Evolutionary conservation across 129 eudicot species (phyloP).

Genomic region (Arctium lappa): DNA sequence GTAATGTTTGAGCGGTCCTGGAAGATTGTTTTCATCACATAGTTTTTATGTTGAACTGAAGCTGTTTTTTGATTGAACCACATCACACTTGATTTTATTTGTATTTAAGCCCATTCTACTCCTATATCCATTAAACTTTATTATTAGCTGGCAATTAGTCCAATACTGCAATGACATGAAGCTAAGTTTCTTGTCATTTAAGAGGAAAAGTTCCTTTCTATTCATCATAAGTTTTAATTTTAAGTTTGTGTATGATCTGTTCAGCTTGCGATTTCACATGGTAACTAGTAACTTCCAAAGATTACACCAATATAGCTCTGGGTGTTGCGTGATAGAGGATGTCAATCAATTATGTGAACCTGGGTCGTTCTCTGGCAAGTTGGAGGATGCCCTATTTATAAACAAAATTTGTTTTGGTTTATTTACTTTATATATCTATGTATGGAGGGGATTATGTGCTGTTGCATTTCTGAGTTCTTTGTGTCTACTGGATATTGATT

Average conservation of each 20-base stretch:
- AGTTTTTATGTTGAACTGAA: neutral
- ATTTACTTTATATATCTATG: no score
- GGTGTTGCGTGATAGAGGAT: neutral
- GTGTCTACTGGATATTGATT: neutral
- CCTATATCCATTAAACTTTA: neutral
- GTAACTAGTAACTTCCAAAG: neutral
- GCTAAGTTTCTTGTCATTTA: neutral
- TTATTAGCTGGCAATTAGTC: neutral
- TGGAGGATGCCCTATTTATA: no score
- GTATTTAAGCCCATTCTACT: neutral
- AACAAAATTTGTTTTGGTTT: no score
- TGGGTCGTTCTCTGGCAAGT: neutral
- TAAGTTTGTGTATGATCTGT: neutral
- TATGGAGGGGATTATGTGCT: neutral
- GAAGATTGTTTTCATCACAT: neutral
- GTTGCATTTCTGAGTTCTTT: neutral
- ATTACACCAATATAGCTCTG: no score
- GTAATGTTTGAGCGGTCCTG: neutral
- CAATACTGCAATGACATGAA: neutral
- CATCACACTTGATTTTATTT: neutral
- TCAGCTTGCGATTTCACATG: neutral
- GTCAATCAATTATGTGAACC: neutral
- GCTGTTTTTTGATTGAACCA: neutral
- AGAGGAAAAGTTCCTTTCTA: neutral
- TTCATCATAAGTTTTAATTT: neutral